Evolutionary conservation across 345 rosid genomes (phyloP).

Genomic region (Gossypium thurberi): DNA sequence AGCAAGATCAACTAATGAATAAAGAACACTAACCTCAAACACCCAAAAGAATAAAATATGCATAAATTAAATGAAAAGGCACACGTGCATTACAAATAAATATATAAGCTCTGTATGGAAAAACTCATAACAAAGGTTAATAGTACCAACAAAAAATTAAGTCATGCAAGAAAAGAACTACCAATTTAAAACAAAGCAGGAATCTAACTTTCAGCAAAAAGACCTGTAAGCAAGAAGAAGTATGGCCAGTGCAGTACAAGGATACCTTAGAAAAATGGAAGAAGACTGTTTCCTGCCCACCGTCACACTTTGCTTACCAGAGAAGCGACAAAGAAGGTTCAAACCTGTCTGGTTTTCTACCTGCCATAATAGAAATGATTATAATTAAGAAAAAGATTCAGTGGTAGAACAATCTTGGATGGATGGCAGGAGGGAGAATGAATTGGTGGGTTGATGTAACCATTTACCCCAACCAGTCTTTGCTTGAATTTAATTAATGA

Average conservation of each 20-base stretch:
- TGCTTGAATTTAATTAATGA: neutral
- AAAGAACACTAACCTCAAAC: neutral
- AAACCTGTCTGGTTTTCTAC: constrained; percentile 77
- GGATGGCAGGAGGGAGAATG: neutral
- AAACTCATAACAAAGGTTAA: neutral
- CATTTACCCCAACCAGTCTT: neutral
- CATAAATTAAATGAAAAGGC: neutral
- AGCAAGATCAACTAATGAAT: neutral
- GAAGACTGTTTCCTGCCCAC: constrained; percentile 59
- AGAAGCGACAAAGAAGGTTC: constrained; percentile 55
- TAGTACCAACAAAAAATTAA: neutral
- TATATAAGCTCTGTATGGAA: neutral
- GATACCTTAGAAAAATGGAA: constrained; percentile 66
- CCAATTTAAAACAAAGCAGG: neutral
- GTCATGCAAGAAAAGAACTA: neutral
- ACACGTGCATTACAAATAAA: neutral
- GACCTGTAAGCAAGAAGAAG: neutral
- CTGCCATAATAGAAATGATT: constrained; percentile 31
- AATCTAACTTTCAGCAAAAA: neutral
- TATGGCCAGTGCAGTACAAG: neutral
- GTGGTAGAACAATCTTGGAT: neutral
- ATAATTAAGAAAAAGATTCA: neutral
- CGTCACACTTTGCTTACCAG: constrained; percentile 46
- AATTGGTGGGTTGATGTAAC: neutral
- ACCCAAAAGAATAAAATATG: neutral